phyloP scores from a whole-genome alignment of 345 rosid genomes.

The Salix caprea region DNA sequence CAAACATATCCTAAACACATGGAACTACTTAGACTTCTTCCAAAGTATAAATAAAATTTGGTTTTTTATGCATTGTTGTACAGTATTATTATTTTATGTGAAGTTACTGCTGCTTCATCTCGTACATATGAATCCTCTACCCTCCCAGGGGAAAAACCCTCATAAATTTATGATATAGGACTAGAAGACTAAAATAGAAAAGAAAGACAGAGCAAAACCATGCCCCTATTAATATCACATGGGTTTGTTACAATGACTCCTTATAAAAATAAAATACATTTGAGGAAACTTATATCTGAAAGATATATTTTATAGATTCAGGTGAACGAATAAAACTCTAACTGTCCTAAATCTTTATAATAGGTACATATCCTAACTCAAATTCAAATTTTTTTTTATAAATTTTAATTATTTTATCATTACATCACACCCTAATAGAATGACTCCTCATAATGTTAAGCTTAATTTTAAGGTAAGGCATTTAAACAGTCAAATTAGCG shows the following conservation, averaged over 20 bases:
- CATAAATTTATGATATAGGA: neutral
- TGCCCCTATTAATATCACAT: neutral
- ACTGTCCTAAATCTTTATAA: too few relatives aligned
- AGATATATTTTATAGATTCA: too few relatives aligned
- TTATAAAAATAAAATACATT: neutral
- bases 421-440: too few relatives aligned
- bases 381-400: too few relatives aligned
- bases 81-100: neutral
- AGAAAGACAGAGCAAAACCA: neutral
- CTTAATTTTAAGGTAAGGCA: neutral
- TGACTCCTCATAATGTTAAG: neutral
- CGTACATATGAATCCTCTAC: neutral
- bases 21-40: too few relatives aligned
- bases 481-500: constrained; percentile 47
- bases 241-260: neutral
- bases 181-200: neutral
- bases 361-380: too few relatives aligned
- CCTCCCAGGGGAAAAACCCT: neutral
- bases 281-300: too few relatives aligned
- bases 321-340: too few relatives aligned
- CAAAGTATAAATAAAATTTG: neutral
- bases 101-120: neutral
- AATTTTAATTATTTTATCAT: too few relatives aligned
- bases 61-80: neutral
- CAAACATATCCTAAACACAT: too few relatives aligned